These are phyloP conservation scores for Breviolum minutum DNA, from an alignment of 73 alveolate genomes.

Conservation along the genomic window DNA sequence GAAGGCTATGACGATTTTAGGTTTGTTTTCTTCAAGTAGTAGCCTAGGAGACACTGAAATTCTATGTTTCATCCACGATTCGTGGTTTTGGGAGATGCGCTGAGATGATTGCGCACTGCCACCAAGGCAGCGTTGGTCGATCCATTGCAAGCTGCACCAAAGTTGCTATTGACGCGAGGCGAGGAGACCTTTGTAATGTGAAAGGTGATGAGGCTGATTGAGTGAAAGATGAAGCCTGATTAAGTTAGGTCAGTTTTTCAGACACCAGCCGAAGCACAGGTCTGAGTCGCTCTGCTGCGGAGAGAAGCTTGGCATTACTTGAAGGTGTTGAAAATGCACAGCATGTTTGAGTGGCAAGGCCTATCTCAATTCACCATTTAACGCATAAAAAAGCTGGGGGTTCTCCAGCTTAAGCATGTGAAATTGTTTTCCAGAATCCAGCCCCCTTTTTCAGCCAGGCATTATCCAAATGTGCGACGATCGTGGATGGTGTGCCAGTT, in stretches of 20 bases:
- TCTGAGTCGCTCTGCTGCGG: slow-evolving; percentile 60
- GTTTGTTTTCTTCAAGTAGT: not conserved
- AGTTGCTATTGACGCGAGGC: slow-evolving; percentile 40
- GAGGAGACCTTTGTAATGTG: no score
- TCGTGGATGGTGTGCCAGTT: slow-evolving; percentile 90
- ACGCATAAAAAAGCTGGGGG: not conserved
- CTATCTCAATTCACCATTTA: not conserved
- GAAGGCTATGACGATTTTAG: not conserved
- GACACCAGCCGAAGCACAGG: not conserved
- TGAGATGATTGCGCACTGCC: not conserved
- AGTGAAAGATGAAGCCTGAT: not conserved
- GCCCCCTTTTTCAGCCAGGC: not conserved
- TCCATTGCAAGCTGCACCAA: slow-evolving; percentile 11
- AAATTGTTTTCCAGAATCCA: no score
- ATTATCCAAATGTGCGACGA: slow-evolving; percentile 80
- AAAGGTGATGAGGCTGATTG: not conserved
- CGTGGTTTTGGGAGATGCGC: not conserved
- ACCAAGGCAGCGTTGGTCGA: slow-evolving; percentile 62
- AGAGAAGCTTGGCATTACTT: slow-evolving; percentile 1
- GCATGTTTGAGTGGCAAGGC: not conserved
- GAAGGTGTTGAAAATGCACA: not conserved
- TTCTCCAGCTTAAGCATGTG: no score
- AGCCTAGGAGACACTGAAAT: not conserved
- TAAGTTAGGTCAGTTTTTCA: not conserved
- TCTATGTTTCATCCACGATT: not conserved